Percentiles rank a stretch among this genome's conserved stretches.
Evolutionary conservation across 805 yeast species (phyloP).

Genomic region (Diddensiella transvaalensis): DNA sequence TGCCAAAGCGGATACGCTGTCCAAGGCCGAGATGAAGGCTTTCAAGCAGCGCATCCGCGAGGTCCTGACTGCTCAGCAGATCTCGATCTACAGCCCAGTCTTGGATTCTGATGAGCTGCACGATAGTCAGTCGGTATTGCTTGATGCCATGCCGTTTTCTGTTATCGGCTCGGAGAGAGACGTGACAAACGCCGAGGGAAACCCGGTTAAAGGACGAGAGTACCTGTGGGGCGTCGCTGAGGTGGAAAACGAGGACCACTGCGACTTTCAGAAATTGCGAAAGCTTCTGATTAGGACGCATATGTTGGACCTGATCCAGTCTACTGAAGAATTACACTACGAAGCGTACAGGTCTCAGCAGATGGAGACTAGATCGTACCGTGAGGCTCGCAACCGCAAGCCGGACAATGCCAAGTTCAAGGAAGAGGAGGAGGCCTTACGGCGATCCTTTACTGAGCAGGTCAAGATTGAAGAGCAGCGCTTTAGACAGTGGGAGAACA

Average conservation of each 20-base stretch:
- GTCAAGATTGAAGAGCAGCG: conserved; percentile 95
- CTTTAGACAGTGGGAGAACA: conserved; percentile 98
- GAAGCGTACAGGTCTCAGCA: conserved; percentile 63
- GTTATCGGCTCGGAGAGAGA: conserved; percentile 63
- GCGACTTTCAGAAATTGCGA: conserved; percentile 69
- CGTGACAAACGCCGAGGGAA: conserved; percentile 42
- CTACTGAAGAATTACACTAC: conserved; percentile 69
- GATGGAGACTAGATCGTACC: conserved; percentile 47
- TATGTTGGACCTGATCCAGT: conserved; percentile 71
- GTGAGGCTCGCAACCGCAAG: conserved; percentile 36
- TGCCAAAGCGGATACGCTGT: conserved; percentile 74
- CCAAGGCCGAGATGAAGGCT: conserved; percentile 48
- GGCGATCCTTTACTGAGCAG: conserved; percentile 94
- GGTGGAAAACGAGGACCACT: conserved; percentile 70
- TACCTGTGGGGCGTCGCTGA: conserved; percentile 88
- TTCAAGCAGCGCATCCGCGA: conserved; percentile 54
- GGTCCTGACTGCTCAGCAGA: conserved; percentile 51
- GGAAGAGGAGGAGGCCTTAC: conserved; percentile 92
- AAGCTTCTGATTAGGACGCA: conserved; percentile 62
- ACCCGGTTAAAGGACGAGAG: conserved; percentile 63
- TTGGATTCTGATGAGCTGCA: conserved; percentile 39
- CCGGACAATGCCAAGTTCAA: conserved; percentile 84
- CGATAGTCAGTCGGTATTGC: conserved; percentile 24
- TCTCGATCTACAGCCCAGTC: conserved; percentile 52
- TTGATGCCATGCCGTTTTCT: conserved; percentile 58